Evolutionary conservation across 2,329 filamentous ascomycete genomes (phyloP).

Genomic region (Sporothrix brasiliensis): DNA sequence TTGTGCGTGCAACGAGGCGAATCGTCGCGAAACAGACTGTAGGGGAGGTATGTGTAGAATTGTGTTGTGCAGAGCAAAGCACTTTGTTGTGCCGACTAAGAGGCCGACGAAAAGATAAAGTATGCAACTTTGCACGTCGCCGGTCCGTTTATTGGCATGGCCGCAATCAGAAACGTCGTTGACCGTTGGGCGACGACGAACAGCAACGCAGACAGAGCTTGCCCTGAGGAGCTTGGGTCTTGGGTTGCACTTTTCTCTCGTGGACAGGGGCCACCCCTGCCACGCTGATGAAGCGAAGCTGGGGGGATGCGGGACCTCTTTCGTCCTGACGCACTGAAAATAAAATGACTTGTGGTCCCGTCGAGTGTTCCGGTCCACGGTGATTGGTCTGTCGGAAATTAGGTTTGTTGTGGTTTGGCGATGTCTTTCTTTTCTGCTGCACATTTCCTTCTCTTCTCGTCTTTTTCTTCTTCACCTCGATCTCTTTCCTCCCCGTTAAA

Average conservation of each 20-base stretch:
- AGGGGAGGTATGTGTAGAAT: neutral
- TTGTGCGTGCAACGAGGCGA: neutral
- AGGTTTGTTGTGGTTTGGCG: conserved; percentile 21
- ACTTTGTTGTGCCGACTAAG: neutral
- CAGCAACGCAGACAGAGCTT: neutral
- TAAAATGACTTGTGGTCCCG: conserved; percentile 33
- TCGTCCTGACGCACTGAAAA: conserved; percentile 22
- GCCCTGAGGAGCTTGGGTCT: conserved; percentile 1
- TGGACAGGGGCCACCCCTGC: conserved; percentile 14
- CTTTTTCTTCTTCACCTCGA: neutral
- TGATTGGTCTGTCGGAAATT: conserved; percentile 33
- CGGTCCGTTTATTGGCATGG: too few species aligned
- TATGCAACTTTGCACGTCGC: too few species aligned
- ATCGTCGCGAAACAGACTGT: too few species aligned
- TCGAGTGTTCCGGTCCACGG: neutral
- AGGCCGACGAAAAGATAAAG: neutral
- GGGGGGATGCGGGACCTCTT: neutral
- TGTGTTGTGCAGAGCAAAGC: conserved; percentile 1
- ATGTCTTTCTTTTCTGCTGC: conserved; percentile 1
- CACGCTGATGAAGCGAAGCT: neutral
- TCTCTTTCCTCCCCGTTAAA: neutral
- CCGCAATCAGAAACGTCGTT: too few species aligned
- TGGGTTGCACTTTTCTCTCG: neutral
- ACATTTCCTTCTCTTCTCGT: neutral
- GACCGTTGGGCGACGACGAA: too few species aligned